phyloP scores from a whole-genome alignment of 106 monocot genomes.

The Platanthera guangdongensis region DNA sequence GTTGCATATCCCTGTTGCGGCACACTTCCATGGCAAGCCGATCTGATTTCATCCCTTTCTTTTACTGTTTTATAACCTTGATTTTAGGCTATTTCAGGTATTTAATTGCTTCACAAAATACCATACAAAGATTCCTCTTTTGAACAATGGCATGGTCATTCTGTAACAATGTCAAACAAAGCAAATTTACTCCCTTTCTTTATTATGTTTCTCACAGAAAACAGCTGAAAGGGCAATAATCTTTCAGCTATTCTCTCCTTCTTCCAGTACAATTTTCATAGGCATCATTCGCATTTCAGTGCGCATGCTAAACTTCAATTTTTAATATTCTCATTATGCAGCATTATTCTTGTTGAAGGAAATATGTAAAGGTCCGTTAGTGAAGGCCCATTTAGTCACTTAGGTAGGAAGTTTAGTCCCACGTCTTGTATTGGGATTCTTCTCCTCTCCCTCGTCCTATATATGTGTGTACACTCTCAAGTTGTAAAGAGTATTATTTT shows the following conservation, averaged over 20 bases:
- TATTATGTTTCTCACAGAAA: neutral
- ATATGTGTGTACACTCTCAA: too few relatives aligned
- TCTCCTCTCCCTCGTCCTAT: too few relatives aligned
- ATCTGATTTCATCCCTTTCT: neutral
- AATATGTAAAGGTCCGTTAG: too few relatives aligned
- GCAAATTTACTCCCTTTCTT: neutral
- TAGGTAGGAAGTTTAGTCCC: too few relatives aligned
- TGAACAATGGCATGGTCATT: neutral
- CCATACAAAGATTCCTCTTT: neutral
- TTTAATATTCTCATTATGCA: too few relatives aligned
- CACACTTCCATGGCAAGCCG: conserved; percentile 50
- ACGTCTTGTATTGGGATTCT: too few relatives aligned
- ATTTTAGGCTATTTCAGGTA: neutral
- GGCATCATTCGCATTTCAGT: neutral
- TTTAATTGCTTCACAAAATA: neutral
- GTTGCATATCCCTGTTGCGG: conserved; percentile 40
- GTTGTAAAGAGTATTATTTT: too few relatives aligned
- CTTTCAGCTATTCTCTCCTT: neutral
- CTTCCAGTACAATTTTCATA: neutral
- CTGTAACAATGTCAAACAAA: neutral
- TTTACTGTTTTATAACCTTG: neutral
- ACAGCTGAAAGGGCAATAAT: neutral
- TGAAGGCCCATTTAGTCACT: too few relatives aligned
- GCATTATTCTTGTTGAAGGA: too few relatives aligned
- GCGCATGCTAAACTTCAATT: neutral